Conservation (phyloP, 306 rosid genomes). For the Dalbergia oliveri region DNA sequence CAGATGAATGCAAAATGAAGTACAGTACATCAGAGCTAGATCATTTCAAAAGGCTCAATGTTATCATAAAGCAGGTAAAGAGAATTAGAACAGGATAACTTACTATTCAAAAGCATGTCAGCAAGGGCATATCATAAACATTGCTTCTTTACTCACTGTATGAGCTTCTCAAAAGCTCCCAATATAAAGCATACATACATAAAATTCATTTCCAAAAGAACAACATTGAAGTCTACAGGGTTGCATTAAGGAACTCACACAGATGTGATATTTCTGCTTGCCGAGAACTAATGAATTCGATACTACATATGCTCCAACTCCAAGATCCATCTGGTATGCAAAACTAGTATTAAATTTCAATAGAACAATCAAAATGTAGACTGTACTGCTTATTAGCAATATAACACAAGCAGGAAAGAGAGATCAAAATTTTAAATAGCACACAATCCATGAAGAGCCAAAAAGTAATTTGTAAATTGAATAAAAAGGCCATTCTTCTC, state of each 20-base stretch:
- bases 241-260: slow-evolving; percentile 62
- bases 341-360: slow-evolving; percentile 37
- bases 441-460: background rate
- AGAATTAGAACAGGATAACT: slow-evolving; percentile 17
- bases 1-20: slow-evolving; percentile 31
- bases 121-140: slow-evolving; percentile 33
- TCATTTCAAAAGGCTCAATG: slow-evolving; percentile 9
- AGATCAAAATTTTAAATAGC: slow-evolving; percentile 18
- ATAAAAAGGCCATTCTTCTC: slow-evolving; percentile 11
- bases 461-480: slow-evolving; percentile 10
- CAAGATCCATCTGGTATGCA: slow-evolving; percentile 89
- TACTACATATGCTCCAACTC: slow-evolving; percentile 91
- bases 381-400: background rate
- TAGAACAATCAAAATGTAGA: slow-evolving; percentile 31
- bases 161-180: slow-evolving; percentile 15
- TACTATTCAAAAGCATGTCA: slow-evolving; percentile 16
- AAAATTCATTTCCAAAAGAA: slow-evolving; percentile 5
- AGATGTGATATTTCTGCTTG: slow-evolving; percentile 77
- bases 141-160: slow-evolving; percentile 17
- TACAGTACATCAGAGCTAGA: slow-evolving; percentile 23
- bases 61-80: slow-evolving; percentile 5
- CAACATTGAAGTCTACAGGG: slow-evolving; percentile 4
- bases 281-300: slow-evolving; percentile 85
- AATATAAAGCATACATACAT: background rate
- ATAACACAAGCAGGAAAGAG: slow-evolving; percentile 12